A percentile compares a stretch with the other conserved stretches of the same genome.
Conservation (phyloP, 768 basidiomycete species). For the Termitomyces sp. region DNA sequence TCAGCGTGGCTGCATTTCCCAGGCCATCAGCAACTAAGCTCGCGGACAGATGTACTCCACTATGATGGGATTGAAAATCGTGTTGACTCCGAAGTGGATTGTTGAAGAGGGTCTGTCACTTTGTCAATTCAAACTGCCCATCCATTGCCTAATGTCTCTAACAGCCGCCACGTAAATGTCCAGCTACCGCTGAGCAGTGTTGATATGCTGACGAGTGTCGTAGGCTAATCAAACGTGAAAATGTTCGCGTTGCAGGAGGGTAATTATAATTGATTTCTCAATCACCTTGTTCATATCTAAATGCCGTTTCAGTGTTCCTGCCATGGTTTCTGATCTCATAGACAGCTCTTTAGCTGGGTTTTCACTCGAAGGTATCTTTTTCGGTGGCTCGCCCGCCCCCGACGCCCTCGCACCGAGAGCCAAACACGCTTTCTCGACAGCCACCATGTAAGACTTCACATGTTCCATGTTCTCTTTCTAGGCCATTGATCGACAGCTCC, state of each 20-base stretch:
- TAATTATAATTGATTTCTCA: constrained; percentile 16
- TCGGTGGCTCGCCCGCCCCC: constrained; percentile 54
- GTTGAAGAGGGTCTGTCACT: constrained; percentile 47
- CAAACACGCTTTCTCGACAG: constrained; percentile 42
- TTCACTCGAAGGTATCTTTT: constrained; percentile 45
- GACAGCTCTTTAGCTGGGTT: constrained; percentile 45
- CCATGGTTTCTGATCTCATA: constrained; percentile 62
- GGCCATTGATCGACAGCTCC: not conserved
- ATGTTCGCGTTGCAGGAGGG: constrained; percentile 54
- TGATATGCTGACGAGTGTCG: not conserved
- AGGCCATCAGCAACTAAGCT: not conserved
- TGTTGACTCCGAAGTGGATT: constrained; percentile 56
- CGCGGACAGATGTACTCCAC: constrained; percentile 48
- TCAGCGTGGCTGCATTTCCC: constrained; percentile 20
- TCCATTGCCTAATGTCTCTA: constrained; percentile 7
- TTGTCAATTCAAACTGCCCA: not conserved
- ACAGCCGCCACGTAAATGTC: constrained; percentile 27
- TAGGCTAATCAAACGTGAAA: constrained; percentile 50
- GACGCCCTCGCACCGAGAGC: constrained; percentile 43
- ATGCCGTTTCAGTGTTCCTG: constrained; percentile 44
- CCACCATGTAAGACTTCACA: constrained; percentile 33
- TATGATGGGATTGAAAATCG: constrained; percentile 51
- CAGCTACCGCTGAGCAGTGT: not conserved
- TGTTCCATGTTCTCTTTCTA: not conserved
- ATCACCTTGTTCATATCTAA: not conserved